Base-by-base conservation (phyloP, 1,284 basidiomycete species). In the Hemileccinum hortonii region DNA sequence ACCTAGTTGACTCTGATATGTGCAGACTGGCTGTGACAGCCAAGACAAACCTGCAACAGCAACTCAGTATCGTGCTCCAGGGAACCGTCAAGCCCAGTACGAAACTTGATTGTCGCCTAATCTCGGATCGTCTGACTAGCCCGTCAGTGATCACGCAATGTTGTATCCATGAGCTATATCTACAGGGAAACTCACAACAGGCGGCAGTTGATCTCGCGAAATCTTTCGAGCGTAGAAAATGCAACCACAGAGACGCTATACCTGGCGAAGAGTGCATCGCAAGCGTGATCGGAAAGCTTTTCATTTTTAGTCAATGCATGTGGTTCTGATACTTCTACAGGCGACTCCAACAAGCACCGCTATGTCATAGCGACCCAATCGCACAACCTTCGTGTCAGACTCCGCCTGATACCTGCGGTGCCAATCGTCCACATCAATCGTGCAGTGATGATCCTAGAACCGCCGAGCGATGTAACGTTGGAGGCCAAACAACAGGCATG, bases 111-210 rank as follows among this genome's bases (percentile, higher is more conserved):
- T 36, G 15, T 54, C 19, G 29, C 48, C 37, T 16, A 12, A 29
- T 47, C 51, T 40, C 52, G 49, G 44, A 50, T 64, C 69, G 61
- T 69, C 56, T 67, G 53, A 59, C 61, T 62, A 45, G 68, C 44
- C 66, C 58, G 77, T 76, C 66, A 96, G 94, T 98, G 94, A 96
- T 98, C 69, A 96, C 94, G 0, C 94, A 97, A 69, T 98, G 94
- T 68, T 94, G 88, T 66, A 91, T 98, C 48, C 86, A 94, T 59
- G 90, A 92, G 63, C 77, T 98, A 2, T 98, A 97, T 71, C 77
- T 90, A 3, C 80, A 87, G 53, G 92, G 91, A 16, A 82, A 80
- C 53, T 67, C 77, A 4, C 78, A 80, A 30, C 92, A 96, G 64
- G 70, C 78, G 1, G 82, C 85, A 1, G 86, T 93, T 0, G 88